Evolutionary conservation across 2,329 filamentous ascomycete genomes (phyloP).

Genomic region (Calonectria pauciramosa): DNA sequence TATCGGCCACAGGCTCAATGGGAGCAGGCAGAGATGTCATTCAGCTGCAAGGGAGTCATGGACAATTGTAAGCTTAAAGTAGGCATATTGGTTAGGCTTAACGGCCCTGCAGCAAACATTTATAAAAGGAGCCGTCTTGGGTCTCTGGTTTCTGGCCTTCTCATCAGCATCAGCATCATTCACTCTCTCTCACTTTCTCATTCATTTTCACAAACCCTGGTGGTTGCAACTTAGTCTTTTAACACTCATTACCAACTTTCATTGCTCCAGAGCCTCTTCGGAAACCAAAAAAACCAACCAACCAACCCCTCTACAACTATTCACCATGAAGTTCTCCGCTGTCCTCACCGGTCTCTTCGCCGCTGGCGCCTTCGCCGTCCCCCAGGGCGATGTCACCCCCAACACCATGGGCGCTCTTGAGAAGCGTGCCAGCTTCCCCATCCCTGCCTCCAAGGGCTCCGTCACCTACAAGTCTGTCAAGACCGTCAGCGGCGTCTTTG

Average conservation of each 20-base stretch:
- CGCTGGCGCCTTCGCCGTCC: slow-evolving; percentile 36
- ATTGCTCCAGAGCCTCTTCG: background rate
- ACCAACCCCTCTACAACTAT: background rate
- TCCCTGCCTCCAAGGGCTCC: slow-evolving; percentile 43
- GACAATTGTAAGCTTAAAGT: background rate
- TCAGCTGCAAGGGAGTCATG: background rate
- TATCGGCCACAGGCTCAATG: background rate
- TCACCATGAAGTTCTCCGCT: slow-evolving; percentile 45
- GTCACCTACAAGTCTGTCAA: slow-evolving; percentile 41
- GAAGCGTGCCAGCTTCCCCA: slow-evolving; percentile 41
- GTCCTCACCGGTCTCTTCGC: slow-evolving; percentile 40
- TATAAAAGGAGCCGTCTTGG: background rate
- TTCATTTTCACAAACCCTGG: slow-evolving; percentile 36
- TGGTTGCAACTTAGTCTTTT: slow-evolving; percentile 39
- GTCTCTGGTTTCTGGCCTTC: background rate
- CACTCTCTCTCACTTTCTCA: slow-evolving; percentile 24
- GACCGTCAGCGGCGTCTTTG: slow-evolving; percentile 43
- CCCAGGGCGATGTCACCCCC: slow-evolving; percentile 41
- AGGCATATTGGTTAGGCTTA: background rate
- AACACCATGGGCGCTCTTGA: slow-evolving; percentile 44
- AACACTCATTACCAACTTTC: background rate
- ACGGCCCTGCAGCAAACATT: background rate
- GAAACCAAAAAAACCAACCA: background rate
- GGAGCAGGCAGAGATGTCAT: background rate
- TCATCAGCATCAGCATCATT: slow-evolving; percentile 19